Base-by-base conservation (phyloP, 23 red algal species). In the Pyropia haitanensis region DNA sequence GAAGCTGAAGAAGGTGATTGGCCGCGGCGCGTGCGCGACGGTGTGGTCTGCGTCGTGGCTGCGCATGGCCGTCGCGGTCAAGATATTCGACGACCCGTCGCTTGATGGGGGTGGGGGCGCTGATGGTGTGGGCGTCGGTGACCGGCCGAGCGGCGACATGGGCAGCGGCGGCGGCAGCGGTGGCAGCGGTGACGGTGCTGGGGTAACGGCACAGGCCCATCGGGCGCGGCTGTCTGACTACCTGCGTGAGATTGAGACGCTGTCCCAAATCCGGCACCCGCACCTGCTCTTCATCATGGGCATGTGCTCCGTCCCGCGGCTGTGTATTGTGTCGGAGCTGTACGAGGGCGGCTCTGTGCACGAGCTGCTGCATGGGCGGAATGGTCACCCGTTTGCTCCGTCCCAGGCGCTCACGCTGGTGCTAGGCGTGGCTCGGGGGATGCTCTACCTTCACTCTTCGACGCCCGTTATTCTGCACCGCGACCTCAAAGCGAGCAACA, bases 381-480 rank as follows among this genome's bases (percentile, higher is more conserved):
- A 83, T 52, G 55, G 67, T 18, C 63, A 63, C 12, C 51, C 53
- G 26, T 82, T 91, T 59, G 58, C 68, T 14, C 71, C 75, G 48
- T 17, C 60, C 17, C 61, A 94, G 61, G 79, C 81, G 7, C 65
- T 84, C 51, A 65, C 76, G 55, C 77, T 94, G 73, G 53, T 76
- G 24, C 63, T 75, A 17, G 88, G 81, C 22, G 92, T 96, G 19
- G 92, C 92, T 25, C 72, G 92, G n/a, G 92, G 92, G 23, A 88
- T 96, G 92, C 80, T 77, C 52, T 96, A 96, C 34, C 67, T 96
- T 51, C 92, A 96, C 75, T 88, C 92, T 15, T 96, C 83, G n/a
- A 65, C 56, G 16, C 92, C 92, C 30, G 65, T 77, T 39, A 88
- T 96, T 58, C 74, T 96, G 59, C 92, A 96, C 57, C 79, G 92